These are phyloP conservation scores for Salix brachista DNA, from an alignment of 345 rosid genomes.

Conservation along the genomic window DNA sequence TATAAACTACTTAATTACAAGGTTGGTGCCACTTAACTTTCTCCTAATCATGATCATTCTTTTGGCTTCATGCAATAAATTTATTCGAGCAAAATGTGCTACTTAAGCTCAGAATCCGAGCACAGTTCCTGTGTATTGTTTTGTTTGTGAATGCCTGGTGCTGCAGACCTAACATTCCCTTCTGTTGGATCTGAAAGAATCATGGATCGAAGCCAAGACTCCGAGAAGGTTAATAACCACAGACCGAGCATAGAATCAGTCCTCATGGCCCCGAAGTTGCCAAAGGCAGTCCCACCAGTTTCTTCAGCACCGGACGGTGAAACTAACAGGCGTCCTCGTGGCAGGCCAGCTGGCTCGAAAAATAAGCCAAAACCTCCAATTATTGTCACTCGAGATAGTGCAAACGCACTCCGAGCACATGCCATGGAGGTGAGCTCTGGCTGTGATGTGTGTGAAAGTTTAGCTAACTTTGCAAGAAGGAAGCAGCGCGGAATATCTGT, in stretches of 20 bases:
- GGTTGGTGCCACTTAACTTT: conserved; percentile 68
- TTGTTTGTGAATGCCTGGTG: conserved; percentile 51
- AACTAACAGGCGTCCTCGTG: conserved; percentile 66
- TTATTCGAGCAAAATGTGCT: conserved; percentile 40
- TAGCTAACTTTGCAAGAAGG: conserved; percentile 67
- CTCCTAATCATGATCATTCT: conserved; percentile 80
- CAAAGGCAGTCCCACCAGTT: conserved; percentile 51
- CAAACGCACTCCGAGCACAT: conserved; percentile 75
- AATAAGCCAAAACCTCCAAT: conserved; percentile 98
- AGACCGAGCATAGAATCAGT: conserved; percentile 27
- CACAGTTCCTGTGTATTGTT: conserved; percentile 15
- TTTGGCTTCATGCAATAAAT: conserved; percentile 49
- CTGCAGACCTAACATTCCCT: conserved; percentile 37
- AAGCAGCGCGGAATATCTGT: conserved; percentile 81
- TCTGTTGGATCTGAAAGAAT: conserved; percentile 40
- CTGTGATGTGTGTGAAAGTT: conserved; percentile 70
- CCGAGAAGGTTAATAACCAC: conserved; percentile 32
- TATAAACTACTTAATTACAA: conserved; percentile 27
- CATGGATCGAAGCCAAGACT: conserved; percentile 48
- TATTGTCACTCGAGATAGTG: conserved; percentile 74
- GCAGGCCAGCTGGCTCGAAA: conserved; percentile 91
- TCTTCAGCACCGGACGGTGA: conserved; percentile 49
- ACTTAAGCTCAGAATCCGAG: conserved; percentile 43
- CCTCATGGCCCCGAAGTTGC: conserved; percentile 37
- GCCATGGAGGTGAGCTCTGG: conserved; percentile 94